Evolutionary conservation across 805 yeast species (phyloP).

Genomic region (Sugiyamaella smithiae): DNA sequence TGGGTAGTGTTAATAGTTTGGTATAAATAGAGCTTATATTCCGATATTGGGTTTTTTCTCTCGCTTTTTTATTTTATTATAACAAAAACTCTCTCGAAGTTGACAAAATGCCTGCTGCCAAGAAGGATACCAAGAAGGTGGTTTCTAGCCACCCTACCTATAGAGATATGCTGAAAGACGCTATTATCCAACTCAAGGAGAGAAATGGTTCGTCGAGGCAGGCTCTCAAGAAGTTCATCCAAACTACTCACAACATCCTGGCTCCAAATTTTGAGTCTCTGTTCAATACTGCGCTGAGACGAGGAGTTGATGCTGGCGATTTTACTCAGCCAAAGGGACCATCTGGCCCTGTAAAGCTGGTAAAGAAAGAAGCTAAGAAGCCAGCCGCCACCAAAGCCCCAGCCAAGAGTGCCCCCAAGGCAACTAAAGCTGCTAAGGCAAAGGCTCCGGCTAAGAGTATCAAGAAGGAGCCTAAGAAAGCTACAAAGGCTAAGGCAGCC

Average conservation of each 20-base stretch:
- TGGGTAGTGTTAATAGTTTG: too few species aligned
- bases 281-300: conserved; percentile 73
- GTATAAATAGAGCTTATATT: conserved; percentile 1
- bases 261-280: conserved; percentile 68
- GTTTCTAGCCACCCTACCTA: conserved; percentile 35
- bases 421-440: conserved; percentile 27
- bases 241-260: conserved; percentile 55
- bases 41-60: too few species aligned
- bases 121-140: conserved; percentile 28
- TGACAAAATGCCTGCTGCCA: conserved; percentile 28
- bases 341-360: conserved; percentile 76
- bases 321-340: conserved; percentile 87
- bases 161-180: conserved; percentile 60
- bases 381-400: conserved; percentile 25
- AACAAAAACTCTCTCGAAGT: too few species aligned
- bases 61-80: too few species aligned
- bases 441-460: conserved; percentile 31
- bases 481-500: not conserved
- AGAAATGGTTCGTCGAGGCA: conserved; percentile 80
- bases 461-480: conserved; percentile 29
- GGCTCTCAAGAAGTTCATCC: conserved; percentile 80
- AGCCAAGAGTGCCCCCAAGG: conserved; percentile 24
- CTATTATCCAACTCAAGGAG: conserved; percentile 67
- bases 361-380: conserved; percentile 40
- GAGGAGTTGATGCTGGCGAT: conserved; percentile 74